Base-by-base conservation (phyloP, 169 alveolate genomes). In the Eimeria falciformis region DNA sequence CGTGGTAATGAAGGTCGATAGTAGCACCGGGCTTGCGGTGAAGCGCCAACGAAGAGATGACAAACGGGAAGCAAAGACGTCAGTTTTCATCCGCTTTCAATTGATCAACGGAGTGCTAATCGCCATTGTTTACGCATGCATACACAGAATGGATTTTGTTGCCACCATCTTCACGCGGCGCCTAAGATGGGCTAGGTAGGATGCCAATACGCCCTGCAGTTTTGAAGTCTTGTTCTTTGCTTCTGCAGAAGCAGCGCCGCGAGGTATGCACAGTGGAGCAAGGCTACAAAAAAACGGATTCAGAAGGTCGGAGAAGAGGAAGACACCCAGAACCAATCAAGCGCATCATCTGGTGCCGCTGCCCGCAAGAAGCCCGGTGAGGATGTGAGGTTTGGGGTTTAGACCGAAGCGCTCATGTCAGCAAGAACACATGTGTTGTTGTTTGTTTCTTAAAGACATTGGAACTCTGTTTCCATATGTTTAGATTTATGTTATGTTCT, bases 181-280 rank as follows among this genome's bases (percentile, higher is more conserved):
- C n/a, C n/a, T 53, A 17, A 9, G 9, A 53, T 17, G 9, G 62
- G 9, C 62, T 53, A 17, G 9, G n/a, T 53, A 17, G 17, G n/a
- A 12, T 12, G n/a, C 17, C n/a, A 9, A 9, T 9, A 9, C 17
- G 62, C n/a, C 17, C n/a, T 17, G n/a, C n/a, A 14, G 12, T 18
- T 62, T 18, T 62, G 75, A 1, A 18, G 0, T 18, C 75, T 62
- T 18, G n/a, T 62, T 18, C 37, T 62, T 18, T 25, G 17, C 2
- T 25, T 62, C 12, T 62, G 11, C 79, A 82, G 90, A 9, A 82
- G 90, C 78, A 56, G 90, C 78, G 90, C 90, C 37, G n/a, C 14
- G 11, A 77, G 90, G 37, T 82, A 82, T 33, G 90, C 90, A 5
- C 90, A 58, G 75, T 82, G 90, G 90, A 56, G 65, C 17, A 53